phyloP scores from a whole-genome alignment of 192 early-diverging fungal species.

The Pilaira anomala region DNA sequence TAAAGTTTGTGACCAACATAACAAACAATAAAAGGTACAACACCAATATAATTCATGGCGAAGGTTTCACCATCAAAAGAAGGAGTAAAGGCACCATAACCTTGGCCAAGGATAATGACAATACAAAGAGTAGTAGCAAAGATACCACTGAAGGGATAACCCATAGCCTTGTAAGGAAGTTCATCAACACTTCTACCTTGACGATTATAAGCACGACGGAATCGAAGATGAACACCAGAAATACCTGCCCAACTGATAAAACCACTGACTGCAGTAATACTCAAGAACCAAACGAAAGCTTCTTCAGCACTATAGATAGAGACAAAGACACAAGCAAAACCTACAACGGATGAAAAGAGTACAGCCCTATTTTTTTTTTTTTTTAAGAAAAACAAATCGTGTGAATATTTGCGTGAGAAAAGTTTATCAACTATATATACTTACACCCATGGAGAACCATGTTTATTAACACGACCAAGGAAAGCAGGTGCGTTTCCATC shows the following conservation, averaged over 20 bases:
- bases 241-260: conserved; percentile 86
- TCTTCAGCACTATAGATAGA: conserved; percentile 42
- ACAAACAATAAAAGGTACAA: conserved; percentile 58
- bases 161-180: conserved; percentile 66
- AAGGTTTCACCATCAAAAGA: conserved; percentile 52
- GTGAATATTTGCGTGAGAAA: background rate
- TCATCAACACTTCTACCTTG: conserved; percentile 60
- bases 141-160: conserved; percentile 66
- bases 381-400: background rate
- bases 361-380: too few species aligned
- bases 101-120: conserved; percentile 63
- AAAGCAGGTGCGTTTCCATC: conserved; percentile 69
- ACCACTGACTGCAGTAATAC: conserved; percentile 65
- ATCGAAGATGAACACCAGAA: conserved; percentile 70
- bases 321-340: conserved; percentile 53
- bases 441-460: conserved; percentile 50
- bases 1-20: conserved; percentile 59
- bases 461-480: conserved; percentile 51
- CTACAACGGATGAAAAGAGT: conserved; percentile 48
- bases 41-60: conserved; percentile 57
- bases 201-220: conserved; percentile 68
- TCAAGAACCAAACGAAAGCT: conserved; percentile 60
- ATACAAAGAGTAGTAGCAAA: conserved; percentile 57
- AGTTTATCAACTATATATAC: background rate
- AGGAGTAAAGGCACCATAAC: conserved; percentile 48